Conservation (phyloP, 805 yeast genomes). For the Barnettozyma sp. region DNA sequence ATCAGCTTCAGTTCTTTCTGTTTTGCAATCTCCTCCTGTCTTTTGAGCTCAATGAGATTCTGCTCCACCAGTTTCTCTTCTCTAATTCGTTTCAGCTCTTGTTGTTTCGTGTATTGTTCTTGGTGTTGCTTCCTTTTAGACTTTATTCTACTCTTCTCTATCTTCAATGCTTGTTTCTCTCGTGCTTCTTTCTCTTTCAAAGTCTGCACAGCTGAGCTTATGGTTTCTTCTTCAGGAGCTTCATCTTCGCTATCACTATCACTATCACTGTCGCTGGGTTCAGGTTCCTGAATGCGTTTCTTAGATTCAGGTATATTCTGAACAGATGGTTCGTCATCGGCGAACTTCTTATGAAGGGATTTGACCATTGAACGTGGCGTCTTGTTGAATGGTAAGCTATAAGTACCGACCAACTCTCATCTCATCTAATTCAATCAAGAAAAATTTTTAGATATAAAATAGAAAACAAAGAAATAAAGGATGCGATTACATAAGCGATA, state of each 20-base stretch:
- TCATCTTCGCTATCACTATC: constrained; percentile 35
- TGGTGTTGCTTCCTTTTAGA: constrained; percentile 25
- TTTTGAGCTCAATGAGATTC: constrained; percentile 17
- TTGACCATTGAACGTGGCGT: no score
- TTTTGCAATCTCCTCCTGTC: constrained; percentile 15
- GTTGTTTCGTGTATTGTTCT: constrained; percentile 20
- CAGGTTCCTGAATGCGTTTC: constrained; percentile 8
- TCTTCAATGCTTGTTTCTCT: constrained; percentile 24
- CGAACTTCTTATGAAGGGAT: constrained; percentile 15
- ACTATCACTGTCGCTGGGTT: no score
- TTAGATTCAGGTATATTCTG: constrained; percentile 13
- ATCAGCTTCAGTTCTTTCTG: constrained; percentile 12
- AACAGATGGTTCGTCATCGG: constrained; percentile 20
- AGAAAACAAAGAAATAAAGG: background rate
- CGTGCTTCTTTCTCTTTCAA: constrained; percentile 20
- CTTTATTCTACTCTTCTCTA: constrained; percentile 22
- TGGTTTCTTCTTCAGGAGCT: constrained; percentile 46
- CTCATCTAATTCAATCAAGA: background rate
- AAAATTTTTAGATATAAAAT: background rate
- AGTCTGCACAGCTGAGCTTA: constrained; percentile 22
- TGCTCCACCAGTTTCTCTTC: constrained; percentile 17
- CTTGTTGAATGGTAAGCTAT: no score
- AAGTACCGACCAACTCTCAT: constrained; percentile 2
- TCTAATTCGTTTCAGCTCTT: constrained; percentile 18
- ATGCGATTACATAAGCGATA: background rate